Percentiles rank a stretch among this genome's conserved stretches.
These are phyloP conservation scores for Stentor roeselii DNA, from an alignment of 73 alveolate genomes.

Conservation along the genomic window DNA sequence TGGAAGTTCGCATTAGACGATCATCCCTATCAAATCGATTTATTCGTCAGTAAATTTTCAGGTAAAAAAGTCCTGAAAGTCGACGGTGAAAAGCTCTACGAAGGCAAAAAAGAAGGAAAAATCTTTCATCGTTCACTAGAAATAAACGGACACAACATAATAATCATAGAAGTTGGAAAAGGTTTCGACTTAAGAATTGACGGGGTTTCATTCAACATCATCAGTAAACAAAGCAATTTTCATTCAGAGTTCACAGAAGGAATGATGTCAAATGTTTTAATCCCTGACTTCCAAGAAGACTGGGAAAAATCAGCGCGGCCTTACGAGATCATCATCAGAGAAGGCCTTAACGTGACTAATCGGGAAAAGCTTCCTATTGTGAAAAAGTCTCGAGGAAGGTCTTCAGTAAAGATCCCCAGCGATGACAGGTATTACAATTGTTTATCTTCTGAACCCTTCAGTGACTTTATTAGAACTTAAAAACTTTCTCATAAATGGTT, in stretches of 20 bases:
- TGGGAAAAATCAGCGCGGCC: neutral
- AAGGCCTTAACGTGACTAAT: no score
- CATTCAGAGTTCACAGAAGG: neutral
- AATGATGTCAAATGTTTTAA: neutral
- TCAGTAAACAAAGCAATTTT: neutral
- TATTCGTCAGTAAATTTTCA: slow-evolving; percentile 60
- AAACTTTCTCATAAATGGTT: no score
- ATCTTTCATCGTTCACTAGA: neutral
- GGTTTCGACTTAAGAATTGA: neutral
- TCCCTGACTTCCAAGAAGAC: neutral
- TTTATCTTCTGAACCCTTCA: no score
- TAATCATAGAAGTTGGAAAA: neutral
- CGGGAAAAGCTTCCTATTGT: no score
- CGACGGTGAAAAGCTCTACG: slow-evolving; percentile 43
- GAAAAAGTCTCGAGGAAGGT: no score
- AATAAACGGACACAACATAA: neutral
- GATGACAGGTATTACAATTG: no score
- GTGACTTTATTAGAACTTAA: no score
- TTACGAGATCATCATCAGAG: no score
- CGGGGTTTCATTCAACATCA: neutral
- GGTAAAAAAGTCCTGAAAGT: slow-evolving; percentile 74
- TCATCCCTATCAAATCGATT: slow-evolving; percentile 62
- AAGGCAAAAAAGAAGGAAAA: neutral
- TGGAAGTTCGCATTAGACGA: slow-evolving; percentile 72
- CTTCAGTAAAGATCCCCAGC: no score